Base-by-base conservation (phyloP, 2,329 filamentous ascomycete species). In the Reticulascus tulasneorum region DNA sequence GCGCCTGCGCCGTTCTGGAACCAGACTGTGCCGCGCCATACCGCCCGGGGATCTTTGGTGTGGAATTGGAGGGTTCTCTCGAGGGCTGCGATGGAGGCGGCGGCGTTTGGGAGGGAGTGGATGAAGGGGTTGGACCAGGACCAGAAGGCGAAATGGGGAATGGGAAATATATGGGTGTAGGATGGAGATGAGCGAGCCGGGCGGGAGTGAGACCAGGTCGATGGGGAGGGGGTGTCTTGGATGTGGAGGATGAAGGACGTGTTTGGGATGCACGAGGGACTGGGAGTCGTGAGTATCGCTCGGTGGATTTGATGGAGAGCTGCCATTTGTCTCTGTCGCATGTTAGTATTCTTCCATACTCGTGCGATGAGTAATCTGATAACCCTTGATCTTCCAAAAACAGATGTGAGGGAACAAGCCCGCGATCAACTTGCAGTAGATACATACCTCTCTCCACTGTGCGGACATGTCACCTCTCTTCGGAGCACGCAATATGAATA, bases 81-180 rank as follows among this genome's bases (percentile, higher is more conserved):
- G 29, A 73, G 46, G 0, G 11, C 13, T 4, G 53, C 23, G 35
- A 71, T 68, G 33, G 58, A 58, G 0, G 28, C 22, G 0, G 65
- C 49, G 0, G 66, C 69, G 31, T 62, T 55, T 9, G 56, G 44
- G 11, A 73, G 49, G 7, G 67, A 67, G 6, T 61, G 62, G 51
- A 69, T 71, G 59, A 69, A 70, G 35, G 64, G 67, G 29, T 72
- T 60, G 16, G 66, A 58, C 73, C 73, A 77, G 6, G 67, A 64
- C 67, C 67, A 77, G 58, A 68, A 73, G 49, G 62, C 64, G 61
- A 73, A 80, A 58, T 72, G 75, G 38, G 73, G 73, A 58, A 77
- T 70, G 5, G 72, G 52, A 55, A 73, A 76, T 39, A 59, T 59
- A 23, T 64, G 64, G 38, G 40, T 51, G 40, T 54, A 56, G 5